phyloP scores from a whole-genome alignment of 2,329 filamentous ascomycete species.

The Tolypocladium pustulatum region DNA sequence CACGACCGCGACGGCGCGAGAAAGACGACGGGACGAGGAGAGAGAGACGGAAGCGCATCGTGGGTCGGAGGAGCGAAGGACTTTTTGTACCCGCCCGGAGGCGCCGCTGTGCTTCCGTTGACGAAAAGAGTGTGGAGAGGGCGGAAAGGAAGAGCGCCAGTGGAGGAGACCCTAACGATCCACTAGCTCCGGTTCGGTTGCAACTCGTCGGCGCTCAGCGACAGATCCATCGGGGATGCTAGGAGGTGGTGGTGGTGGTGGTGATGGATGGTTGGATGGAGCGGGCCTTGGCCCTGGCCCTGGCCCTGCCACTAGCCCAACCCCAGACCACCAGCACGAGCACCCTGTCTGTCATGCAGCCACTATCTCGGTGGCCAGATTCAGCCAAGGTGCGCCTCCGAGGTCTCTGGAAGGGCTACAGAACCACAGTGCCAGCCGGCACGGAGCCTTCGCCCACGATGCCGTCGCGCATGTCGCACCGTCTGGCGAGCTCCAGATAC shows the following conservation, averaged over 20 bases:
- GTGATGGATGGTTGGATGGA: background rate
- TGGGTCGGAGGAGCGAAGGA: background rate
- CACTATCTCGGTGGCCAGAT: background rate
- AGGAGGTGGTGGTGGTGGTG: background rate
- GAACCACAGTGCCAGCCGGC: background rate
- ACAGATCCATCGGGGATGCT: background rate
- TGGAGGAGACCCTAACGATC: background rate
- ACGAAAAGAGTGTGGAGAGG: background rate
- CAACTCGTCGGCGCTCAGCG: background rate
- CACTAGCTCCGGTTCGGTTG: background rate
- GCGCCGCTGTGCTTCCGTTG: background rate
- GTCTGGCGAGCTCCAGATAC: background rate
- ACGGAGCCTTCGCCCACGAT: background rate
- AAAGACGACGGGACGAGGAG: background rate
- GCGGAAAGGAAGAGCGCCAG: background rate
- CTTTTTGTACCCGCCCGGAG: constrained; percentile 5
- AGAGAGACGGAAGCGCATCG: background rate
- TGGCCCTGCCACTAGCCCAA: background rate
- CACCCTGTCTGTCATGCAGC: no score
- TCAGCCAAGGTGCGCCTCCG: background rate
- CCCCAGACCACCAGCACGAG: no score
- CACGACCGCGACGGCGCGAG: background rate
- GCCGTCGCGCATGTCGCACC: background rate
- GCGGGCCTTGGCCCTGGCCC: background rate
- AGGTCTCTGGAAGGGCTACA: background rate